Conservation (phyloP, 2,329 filamentous ascomycete genomes). For the Huntiella moniliformis region DNA sequence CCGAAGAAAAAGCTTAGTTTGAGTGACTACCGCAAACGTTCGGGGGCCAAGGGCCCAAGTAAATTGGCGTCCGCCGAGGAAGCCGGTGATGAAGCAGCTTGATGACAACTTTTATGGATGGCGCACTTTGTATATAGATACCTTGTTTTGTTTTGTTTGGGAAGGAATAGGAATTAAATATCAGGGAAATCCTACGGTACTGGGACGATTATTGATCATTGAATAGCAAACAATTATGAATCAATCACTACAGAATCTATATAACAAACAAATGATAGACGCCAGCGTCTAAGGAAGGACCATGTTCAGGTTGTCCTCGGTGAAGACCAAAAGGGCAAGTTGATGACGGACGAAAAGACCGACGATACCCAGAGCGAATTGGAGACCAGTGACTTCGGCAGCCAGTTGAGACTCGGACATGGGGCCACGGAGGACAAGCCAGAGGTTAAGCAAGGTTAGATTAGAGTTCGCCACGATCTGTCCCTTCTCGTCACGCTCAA, state of each 20-base stretch:
- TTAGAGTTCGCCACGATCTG: constrained; percentile 67
- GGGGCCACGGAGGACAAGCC: constrained; percentile 88
- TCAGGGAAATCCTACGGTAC: no score
- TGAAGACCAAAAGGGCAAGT: constrained; percentile 74
- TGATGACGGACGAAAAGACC: constrained; percentile 74
- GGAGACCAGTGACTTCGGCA: constrained; percentile 60
- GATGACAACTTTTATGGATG: not conserved
- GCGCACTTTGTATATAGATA: not conserved
- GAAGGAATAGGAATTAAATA: not conserved
- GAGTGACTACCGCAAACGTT: constrained; percentile 43
- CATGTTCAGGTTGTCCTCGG: constrained; percentile 50
- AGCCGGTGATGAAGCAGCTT: not conserved
- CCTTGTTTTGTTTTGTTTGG: not conserved
- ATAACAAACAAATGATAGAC: no score
- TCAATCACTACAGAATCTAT: no score
- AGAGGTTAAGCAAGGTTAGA: constrained; percentile 84
- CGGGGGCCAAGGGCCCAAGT: constrained; percentile 28
- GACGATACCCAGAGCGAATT: constrained; percentile 55
- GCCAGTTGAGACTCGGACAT: constrained; percentile 73
- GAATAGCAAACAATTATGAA: no score
- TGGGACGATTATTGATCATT: no score
- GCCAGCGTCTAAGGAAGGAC: constrained; percentile 1
- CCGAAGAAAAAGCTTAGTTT: constrained; percentile 44
- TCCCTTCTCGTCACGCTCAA: constrained; percentile 49
- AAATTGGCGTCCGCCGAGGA: constrained; percentile 9